phyloP scores from a whole-genome alignment of 441 rosid species.

The Pelargonium hybrid region DNA sequence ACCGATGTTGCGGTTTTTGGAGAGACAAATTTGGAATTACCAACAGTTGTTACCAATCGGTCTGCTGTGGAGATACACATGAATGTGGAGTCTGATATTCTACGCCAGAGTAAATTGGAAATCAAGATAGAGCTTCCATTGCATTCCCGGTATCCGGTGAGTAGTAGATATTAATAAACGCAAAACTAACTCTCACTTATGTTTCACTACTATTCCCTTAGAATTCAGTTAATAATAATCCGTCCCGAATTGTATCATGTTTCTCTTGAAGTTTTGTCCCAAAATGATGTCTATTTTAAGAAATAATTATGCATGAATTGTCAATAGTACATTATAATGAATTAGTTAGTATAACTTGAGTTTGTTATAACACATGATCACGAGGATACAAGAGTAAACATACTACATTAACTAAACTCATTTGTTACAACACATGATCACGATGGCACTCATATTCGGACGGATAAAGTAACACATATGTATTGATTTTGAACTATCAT shows the following conservation, averaged over 20 bases:
- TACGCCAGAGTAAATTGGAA: slow-evolving; percentile 30
- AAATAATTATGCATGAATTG: too few species aligned
- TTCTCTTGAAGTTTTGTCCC: not conserved
- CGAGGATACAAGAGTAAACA: too few species aligned
- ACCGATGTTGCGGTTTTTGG: slow-evolving; percentile 55
- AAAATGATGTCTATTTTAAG: too few species aligned
- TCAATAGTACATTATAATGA: too few species aligned
- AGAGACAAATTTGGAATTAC: slow-evolving; percentile 75
- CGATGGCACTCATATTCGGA: too few species aligned
- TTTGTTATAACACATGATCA: too few species aligned
- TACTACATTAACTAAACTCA: too few species aligned
- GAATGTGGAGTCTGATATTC: slow-evolving; percentile 22
- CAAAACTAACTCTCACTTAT: not conserved
- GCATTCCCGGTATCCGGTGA: slow-evolving; percentile 77
- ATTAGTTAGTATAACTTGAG: too few species aligned
- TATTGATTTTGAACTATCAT: too few species aligned
- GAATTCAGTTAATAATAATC: not conserved
- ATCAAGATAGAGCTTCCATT: slow-evolving; percentile 51
- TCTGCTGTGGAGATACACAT: slow-evolving; percentile 68
- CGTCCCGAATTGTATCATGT: not conserved
- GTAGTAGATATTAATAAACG: slow-evolving; percentile 13
- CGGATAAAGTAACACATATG: too few species aligned
- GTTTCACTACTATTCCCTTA: not conserved
- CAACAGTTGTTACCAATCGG: slow-evolving; percentile 60
- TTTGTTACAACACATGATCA: too few species aligned